Evolutionary conservation across 352 stramenopile genomes (phyloP).

Genomic region (Elongisporangium prolatum): DNA sequence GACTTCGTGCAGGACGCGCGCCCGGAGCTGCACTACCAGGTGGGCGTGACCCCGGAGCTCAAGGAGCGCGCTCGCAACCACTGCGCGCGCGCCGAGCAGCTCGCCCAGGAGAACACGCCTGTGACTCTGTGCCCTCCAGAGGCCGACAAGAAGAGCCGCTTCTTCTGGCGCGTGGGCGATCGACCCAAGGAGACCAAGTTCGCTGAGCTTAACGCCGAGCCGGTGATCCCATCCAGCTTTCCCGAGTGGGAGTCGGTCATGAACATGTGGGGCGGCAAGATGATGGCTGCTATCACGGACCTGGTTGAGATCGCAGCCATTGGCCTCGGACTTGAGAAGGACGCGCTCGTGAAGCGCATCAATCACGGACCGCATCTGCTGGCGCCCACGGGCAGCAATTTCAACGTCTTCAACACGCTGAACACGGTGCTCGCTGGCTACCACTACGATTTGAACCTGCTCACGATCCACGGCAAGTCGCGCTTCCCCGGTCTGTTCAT

Average conservation of each 20-base stretch:
- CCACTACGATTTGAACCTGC: constrained; percentile 92
- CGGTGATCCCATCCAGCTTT: constrained; percentile 82
- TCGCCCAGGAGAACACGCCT: constrained; percentile 58
- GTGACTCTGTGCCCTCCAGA: constrained; percentile 85
- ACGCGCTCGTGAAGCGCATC: constrained; percentile 76
- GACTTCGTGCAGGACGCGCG: constrained; percentile 88
- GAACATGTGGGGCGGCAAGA: constrained; percentile 91
- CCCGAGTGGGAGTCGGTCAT: constrained; percentile 86
- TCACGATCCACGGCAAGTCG: constrained; percentile 93
- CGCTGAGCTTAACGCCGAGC: constrained; percentile 80
- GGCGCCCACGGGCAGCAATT: constrained; percentile 88
- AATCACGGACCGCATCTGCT: constrained; percentile 86
- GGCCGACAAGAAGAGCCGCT: constrained; percentile 92
- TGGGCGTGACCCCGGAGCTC: constrained; percentile 84
- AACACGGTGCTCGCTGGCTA: constrained; percentile 90
- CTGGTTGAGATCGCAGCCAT: constrained; percentile 86
- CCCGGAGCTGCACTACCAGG: constrained; percentile 85
- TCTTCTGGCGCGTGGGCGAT: constrained; percentile 91
- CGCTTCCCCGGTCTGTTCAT: constrained; percentile 89
- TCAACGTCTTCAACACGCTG: constrained; percentile 70
- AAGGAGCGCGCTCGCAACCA: constrained; percentile 87
- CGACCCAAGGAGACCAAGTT: constrained; percentile 78
- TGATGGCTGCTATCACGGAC: constrained; percentile 72
- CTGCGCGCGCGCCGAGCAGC: constrained; percentile 48
- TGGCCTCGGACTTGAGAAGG: constrained; percentile 80